phyloP scores from a whole-genome alignment of 169 alveolate species.

The Babesia sp. region DNA sequence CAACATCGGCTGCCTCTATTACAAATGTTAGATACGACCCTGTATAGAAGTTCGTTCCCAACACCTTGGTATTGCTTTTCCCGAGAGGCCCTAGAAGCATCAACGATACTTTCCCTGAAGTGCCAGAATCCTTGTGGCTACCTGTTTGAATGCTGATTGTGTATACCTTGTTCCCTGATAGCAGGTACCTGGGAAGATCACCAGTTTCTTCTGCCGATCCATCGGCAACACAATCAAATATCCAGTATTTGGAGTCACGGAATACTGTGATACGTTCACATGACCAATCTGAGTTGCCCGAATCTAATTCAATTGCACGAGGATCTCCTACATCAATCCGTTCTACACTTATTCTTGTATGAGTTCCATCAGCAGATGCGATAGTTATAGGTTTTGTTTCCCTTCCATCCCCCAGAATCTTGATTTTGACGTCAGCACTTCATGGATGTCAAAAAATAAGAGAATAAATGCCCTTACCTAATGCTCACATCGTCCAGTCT shows the following conservation, averaged over 20 bases:
- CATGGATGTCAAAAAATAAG: conserved; percentile 52
- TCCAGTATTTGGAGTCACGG: conserved; percentile 87
- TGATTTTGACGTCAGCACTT: conserved; percentile 82
- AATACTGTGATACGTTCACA: conserved; percentile 84
- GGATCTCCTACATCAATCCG: conserved; percentile 83
- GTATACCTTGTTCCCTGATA: conserved; percentile 71
- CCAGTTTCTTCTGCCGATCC: conserved; percentile 68
- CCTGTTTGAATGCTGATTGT: conserved; percentile 78
- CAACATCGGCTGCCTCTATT: conserved; percentile 85
- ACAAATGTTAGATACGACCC: conserved; percentile 73
- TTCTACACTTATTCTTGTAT: conserved; percentile 70
- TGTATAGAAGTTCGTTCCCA: conserved; percentile 73
- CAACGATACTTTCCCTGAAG: conserved; percentile 75
- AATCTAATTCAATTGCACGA: conserved; percentile 75
- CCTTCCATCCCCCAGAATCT: conserved; percentile 73
- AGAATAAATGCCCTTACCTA: conserved; percentile 73
- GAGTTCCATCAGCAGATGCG: conserved; percentile 49
- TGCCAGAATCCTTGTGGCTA: conserved; percentile 80
- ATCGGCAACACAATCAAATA: conserved; percentile 82
- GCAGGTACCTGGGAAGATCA: conserved; percentile 52
- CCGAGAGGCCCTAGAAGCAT: conserved; percentile 77
- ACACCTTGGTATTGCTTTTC: conserved; percentile 75
- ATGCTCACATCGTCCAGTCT: conserved; percentile 75
- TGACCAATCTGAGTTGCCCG: conserved; percentile 82
- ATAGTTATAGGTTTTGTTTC: conserved; percentile 76